Evolutionary conservation across 139 green algal species (phyloP), one percentile per base, ranked within the genome.

Genomic region (Tetraselmis chui): DNA sequence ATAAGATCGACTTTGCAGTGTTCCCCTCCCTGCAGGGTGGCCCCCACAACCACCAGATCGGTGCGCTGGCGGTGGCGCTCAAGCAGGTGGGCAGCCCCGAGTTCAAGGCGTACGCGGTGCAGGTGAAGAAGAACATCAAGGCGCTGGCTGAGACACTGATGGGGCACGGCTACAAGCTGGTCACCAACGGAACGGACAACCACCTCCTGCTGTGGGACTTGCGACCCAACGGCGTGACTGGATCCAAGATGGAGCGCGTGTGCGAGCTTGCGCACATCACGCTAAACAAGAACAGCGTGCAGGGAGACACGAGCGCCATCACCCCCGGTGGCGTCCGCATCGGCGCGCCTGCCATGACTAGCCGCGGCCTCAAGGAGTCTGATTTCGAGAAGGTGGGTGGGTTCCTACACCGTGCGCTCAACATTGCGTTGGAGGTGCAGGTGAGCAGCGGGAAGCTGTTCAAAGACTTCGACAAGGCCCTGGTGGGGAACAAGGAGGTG

Each of bases 141-240:
- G 85, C 91, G 1, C 75, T 94, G 76, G 82, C 82, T 28, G 30
- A 82, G 85, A 5, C 5, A 30, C 79, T 95, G 67, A 84, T 74
- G 1, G 83, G 95, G 83, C 88, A 94, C 30, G 96, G 95, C 75
- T 98, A 97, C 90, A 93, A 75, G 27, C 89, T 98, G 27, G 95
- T 99, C 26, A 93, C 88, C n/a, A 94, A 94, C 74, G 96, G 96
- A 77, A 99, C 96, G 29, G 96, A 99, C 85, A 99, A 99, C 91
- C 96, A 99, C 89, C 87, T 99, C 28, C 87, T 98, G 29, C 89
- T 99, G 77, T 89, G 97, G 58, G 96, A 99, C 90, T 88, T 99
- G 23, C 95, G 96, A 88, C 93, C 94, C 30, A 85, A 82, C 76
- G 93, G 93, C 81, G 90, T 99, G 32, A 95, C 99, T 84, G 96